Conservation (phyloP, 2,329 filamentous ascomycete species). For the Akanthomyces uredinophilus region DNA sequence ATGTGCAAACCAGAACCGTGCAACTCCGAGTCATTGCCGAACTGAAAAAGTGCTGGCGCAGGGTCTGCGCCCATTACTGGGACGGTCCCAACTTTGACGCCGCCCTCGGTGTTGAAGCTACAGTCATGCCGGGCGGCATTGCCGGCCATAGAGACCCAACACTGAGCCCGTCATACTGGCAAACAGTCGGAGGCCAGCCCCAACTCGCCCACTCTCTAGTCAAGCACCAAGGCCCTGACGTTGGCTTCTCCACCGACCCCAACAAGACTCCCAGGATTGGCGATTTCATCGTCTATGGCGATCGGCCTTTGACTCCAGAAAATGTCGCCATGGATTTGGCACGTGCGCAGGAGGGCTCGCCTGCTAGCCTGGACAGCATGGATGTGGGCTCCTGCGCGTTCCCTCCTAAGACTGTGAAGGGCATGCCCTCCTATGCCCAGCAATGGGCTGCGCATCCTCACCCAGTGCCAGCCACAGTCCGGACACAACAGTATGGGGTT, state of each 20-base stretch:
- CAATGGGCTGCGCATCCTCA: constrained; percentile 48
- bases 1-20: constrained; percentile 42
- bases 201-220: constrained; percentile 32
- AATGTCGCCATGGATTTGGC: constrained; percentile 22
- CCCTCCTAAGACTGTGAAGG: constrained; percentile 46
- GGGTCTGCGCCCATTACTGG: constrained; percentile 88
- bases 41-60: constrained; percentile 94
- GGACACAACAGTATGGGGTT: constrained; percentile 37
- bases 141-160: constrained; percentile 54
- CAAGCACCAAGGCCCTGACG: constrained; percentile 21
- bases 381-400: constrained; percentile 62
- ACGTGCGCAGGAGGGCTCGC: constrained; percentile 35
- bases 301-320: constrained; percentile 46
- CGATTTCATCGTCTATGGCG: constrained; percentile 41
- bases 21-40: constrained; percentile 84
- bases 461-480: constrained; percentile 32
- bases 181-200: constrained; percentile 37
- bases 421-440: constrained; percentile 35
- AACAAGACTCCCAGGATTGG: constrained; percentile 41
- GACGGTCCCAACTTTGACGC: constrained; percentile 65
- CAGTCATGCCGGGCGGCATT: constrained; percentile 72
- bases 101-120: constrained; percentile 54
- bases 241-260: constrained; percentile 43
- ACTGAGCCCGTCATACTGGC: constrained; percentile 52
- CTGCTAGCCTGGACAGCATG: constrained; percentile 53